phyloP scores from a whole-genome alignment of 257 asterid species.

The Orobanche coerulescens region DNA sequence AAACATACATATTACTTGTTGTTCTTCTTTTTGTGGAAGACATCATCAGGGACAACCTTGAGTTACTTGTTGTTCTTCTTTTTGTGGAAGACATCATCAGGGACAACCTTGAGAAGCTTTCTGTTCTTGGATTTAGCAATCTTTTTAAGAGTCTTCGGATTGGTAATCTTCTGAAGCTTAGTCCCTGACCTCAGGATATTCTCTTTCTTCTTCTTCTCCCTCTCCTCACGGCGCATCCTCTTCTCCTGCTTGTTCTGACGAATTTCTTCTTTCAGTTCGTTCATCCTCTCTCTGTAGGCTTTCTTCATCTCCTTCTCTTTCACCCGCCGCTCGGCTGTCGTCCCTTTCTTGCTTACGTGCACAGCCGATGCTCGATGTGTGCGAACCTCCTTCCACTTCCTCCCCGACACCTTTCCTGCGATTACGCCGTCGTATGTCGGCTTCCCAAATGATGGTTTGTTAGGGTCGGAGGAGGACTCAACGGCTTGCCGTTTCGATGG shows the following conservation, averaged over 20 bases:
- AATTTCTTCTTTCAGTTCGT: constrained; percentile 75
- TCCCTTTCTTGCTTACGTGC: constrained; percentile 43
- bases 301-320: constrained; percentile 59
- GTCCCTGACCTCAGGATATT: constrained; percentile 58
- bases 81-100: constrained; percentile 34
- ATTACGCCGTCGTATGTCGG: constrained; percentile 86
- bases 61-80: constrained; percentile 25
- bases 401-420: constrained; percentile 79
- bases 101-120: constrained; percentile 61
- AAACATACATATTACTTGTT: too few species aligned
- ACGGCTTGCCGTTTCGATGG: constrained; percentile 61
- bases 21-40: constrained; percentile 21
- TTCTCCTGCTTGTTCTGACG: constrained; percentile 53
- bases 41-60: constrained; percentile 54
- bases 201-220: constrained; percentile 59
- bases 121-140: constrained; percentile 49
- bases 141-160: constrained; percentile 70
- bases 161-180: constrained; percentile 58
- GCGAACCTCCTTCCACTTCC: constrained; percentile 85
- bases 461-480: constrained; percentile 40
- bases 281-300: constrained; percentile 54
- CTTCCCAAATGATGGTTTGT: constrained; percentile 42
- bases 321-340: constrained; percentile 44
- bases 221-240: constrained; percentile 50
- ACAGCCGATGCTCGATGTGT: constrained; percentile 57